A percentile compares a stretch with the other conserved stretches of the same genome.
phyloP scores from a whole-genome alignment of 2,329 filamentous ascomycete genomes.

The Metarhizium guizhouense region DNA sequence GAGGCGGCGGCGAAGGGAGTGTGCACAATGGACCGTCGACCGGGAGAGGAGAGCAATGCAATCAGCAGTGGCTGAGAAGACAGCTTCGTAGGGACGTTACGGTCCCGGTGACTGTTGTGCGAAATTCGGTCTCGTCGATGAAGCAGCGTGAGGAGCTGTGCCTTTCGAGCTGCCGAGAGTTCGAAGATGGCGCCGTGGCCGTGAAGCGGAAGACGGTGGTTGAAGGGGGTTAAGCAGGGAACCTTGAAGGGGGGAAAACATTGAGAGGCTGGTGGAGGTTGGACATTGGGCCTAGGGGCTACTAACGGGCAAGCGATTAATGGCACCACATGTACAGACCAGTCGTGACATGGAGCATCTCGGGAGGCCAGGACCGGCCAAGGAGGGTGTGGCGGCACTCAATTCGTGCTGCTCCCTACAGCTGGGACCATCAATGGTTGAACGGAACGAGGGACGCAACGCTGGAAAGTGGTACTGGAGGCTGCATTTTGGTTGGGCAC shows the following conservation, averaged over 20 bases:
- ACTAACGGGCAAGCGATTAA: neutral
- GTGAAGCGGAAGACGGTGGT: neutral
- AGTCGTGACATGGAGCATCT: neutral
- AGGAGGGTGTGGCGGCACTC: neutral
- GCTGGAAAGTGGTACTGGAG: too few species aligned
- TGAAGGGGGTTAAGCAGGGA: neutral
- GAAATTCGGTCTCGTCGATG: neutral
- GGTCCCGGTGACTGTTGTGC: neutral
- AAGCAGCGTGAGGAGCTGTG: neutral
- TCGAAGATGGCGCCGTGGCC: constrained; percentile 1
- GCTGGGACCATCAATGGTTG: too few species aligned
- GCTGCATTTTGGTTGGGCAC: too few species aligned
- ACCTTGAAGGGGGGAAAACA: neutral
- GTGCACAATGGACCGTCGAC: neutral
- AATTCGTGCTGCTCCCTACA: too few species aligned
- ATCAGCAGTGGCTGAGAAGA: neutral
- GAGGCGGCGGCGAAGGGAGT: constrained; percentile 3
- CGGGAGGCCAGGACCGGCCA: neutral
- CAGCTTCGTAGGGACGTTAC: neutral
- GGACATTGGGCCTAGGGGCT: neutral
- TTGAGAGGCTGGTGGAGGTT: constrained; percentile 3
- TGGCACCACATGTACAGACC: neutral
- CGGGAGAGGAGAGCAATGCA: neutral
- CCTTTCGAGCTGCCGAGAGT: neutral
- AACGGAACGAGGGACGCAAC: too few species aligned